Evolutionary conservation across 169 alveolate genomes (phyloP).

Genomic region (Eimeria necatrix): DNA sequence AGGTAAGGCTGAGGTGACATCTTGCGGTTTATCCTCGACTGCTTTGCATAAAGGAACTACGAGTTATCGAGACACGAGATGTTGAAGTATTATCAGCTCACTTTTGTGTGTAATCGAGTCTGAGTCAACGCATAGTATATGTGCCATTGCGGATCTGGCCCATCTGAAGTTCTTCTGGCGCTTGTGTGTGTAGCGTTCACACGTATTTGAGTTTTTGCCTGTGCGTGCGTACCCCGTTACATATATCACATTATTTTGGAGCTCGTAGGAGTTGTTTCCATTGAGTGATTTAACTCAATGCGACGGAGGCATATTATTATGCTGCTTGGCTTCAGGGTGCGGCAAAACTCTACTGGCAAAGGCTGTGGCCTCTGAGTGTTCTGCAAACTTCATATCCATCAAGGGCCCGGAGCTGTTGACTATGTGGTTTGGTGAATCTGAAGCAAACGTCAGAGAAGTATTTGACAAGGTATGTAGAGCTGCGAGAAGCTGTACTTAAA

Average conservation of each 20-base stretch:
- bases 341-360: conserved; percentile 96
- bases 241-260: too few species aligned
- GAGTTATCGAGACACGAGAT: too few species aligned
- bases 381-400: conserved; percentile 99
- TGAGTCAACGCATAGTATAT: background rate
- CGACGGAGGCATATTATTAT: too few species aligned
- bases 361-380: conserved; percentile 95
- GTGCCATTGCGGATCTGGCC: background rate
- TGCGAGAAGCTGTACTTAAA: background rate
- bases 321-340: conserved; percentile 59
- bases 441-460: conserved; percentile 99
- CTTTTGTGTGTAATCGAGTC: too few species aligned
- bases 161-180: too few species aligned
- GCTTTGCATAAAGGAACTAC: background rate
- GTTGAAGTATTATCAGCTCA: too few species aligned
- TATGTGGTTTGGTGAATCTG: conserved; percentile 99
- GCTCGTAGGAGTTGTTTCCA: too few species aligned
- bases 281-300: too few species aligned
- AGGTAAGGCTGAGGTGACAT: conserved; percentile 87
- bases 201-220: too few species aligned
- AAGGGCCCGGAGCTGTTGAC: conserved; percentile 99
- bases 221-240: too few species aligned
- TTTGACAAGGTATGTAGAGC: conserved; percentile 96
- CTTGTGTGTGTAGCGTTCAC: too few species aligned
- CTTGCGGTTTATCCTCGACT: background rate